Evolutionary conservation across 2,329 filamentous ascomycete species (phyloP).

Genomic region (Rhynchosporium graminicola): DNA sequence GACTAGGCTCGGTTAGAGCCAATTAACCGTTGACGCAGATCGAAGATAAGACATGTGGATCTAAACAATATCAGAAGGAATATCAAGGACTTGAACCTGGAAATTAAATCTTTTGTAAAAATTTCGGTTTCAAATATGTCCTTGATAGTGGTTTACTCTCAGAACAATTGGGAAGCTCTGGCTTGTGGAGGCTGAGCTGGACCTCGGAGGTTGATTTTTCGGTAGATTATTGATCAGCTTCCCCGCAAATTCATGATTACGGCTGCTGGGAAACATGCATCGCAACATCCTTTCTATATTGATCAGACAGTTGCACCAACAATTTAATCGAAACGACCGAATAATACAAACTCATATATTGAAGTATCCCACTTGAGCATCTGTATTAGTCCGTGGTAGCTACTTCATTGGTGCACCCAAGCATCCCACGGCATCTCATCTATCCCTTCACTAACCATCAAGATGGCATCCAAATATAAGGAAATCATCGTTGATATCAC

Average conservation of each 20-base stretch:
- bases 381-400: neutral
- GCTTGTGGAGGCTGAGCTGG: neutral
- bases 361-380: neutral
- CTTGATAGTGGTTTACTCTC: too few species aligned
- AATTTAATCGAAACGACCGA: too few species aligned
- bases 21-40: neutral
- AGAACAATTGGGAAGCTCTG: too few species aligned
- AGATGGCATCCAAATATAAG: conserved; percentile 38
- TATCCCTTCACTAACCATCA: neutral
- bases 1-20: neutral
- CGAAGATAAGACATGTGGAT: neutral
- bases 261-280: neutral
- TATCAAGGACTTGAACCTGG: too few species aligned
- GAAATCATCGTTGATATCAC: conserved; percentile 48
- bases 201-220: neutral
- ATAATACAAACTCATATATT: neutral
- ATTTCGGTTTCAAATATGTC: too few species aligned
- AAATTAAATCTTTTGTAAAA: too few species aligned
- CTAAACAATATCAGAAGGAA: too few species aligned
- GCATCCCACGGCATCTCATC: neutral
- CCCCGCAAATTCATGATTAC: neutral
- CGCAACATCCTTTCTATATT: neutral
- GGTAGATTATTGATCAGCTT: conserved; percentile 20
- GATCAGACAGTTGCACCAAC: neutral
- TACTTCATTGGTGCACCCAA: neutral